Conservation (phyloP, 2,329 filamentous ascomycete species). For the Fusarium tricinctum region DNA sequence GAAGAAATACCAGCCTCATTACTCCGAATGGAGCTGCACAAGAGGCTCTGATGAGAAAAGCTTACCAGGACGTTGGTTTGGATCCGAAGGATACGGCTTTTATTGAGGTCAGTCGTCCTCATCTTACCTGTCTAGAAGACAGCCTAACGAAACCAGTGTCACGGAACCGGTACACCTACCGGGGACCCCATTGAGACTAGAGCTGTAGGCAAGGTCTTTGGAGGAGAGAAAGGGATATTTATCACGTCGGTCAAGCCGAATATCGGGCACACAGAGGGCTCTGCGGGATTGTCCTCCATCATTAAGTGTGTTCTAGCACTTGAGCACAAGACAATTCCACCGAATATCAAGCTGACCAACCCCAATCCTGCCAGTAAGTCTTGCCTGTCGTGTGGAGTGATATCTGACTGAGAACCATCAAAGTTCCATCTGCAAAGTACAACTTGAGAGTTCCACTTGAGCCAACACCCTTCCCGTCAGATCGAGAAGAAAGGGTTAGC, state of each 20-base stretch:
- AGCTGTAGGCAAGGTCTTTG: constrained; percentile 19
- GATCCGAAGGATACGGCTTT: constrained; percentile 35
- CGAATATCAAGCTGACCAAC: constrained; percentile 43
- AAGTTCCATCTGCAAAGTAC: constrained; percentile 41
- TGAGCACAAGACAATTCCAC: constrained; percentile 43
- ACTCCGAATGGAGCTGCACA: constrained; percentile 46
- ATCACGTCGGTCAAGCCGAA: constrained; percentile 57
- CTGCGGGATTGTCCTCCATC: constrained; percentile 44
- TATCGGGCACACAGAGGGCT: constrained; percentile 52
- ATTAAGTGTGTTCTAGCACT: constrained; percentile 48
- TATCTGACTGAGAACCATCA: too few relatives aligned
- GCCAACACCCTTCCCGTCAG: constrained; percentile 45
- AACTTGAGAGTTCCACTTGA: constrained; percentile 48
- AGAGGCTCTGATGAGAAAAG: constrained; percentile 50
- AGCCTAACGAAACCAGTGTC: constrained; percentile 3
- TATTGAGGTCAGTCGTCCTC: not conserved
- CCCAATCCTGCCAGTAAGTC: constrained; percentile 36
- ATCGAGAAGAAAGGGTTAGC: constrained; percentile 45
- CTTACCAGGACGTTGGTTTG: constrained; percentile 47
- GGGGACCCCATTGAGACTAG: constrained; percentile 38
- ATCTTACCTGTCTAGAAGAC: too few relatives aligned
- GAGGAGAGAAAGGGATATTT: not conserved
- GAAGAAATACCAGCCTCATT: not conserved
- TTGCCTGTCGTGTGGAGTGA: too few relatives aligned
- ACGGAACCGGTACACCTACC: constrained; percentile 45